Evolutionary conservation across 2,329 filamentous ascomycete genomes (phyloP), one percentile per base, ranked within the genome.

Genomic region (Fusarium pilosicola): DNA sequence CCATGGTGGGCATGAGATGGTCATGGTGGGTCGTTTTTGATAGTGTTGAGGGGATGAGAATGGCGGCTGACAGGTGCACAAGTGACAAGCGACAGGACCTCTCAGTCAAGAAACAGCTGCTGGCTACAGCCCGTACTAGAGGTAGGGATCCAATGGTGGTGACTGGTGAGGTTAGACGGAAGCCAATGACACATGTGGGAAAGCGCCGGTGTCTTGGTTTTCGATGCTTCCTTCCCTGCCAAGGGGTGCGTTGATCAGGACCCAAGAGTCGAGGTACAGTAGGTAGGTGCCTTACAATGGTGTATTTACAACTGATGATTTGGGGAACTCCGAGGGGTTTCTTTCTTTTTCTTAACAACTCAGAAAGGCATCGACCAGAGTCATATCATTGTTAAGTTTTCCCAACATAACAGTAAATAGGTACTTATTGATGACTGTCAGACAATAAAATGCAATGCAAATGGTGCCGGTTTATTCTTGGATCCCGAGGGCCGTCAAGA

Each of bases 171-270:
- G 64, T 68, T 62, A 62, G 65, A 34, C 22, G 66, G 61, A 71
- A 74, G 66, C 56, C 62, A 58, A 74, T 39, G 46, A 68, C 70
- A 60, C 44, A 62, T 68, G 32, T 30, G 62, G 71, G 61, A 73
- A 73, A 59, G 66, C 68, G 70, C 62, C 49, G 49, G 70, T 74
- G 71, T 70, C 61, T 67, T 63, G 66, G 49, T 51, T 62, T 67
- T 62, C 30, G 36, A 67, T 66, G 61, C 59, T 59, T 71, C 44
- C 58, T 73, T 66, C 52, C 57, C 32, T 39, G 42, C 55, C 45
- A 36, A 51, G 56, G 56, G 56, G 56, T 38, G 56, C 24, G 26
- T 28, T 51, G 34, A 58, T 58, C 55, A 49, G 39, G 14, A 34
- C 32, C 32, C 32, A 57, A 38, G 14, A 38, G 22, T 49, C 26